Conservation (phyloP, 306 rosid species). For the Purshia tridentata region DNA sequence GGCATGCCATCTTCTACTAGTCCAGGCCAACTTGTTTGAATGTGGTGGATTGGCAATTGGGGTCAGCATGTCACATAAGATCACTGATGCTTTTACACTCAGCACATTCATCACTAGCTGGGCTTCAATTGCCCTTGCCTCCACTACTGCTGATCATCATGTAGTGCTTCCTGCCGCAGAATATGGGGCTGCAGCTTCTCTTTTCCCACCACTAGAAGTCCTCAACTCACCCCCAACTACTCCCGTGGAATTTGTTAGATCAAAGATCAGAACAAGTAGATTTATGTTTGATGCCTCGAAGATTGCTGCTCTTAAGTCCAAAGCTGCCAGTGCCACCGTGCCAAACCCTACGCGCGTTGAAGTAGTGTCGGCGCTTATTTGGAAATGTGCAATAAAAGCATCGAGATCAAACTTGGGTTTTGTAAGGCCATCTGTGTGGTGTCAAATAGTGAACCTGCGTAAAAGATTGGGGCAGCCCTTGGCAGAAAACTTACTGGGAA, state of each 20-base stretch:
- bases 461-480: neutral
- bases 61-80: slow-evolving; percentile 32
- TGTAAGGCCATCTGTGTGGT: no score
- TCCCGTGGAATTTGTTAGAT: neutral
- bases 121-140: slow-evolving; percentile 3
- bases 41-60: slow-evolving; percentile 48
- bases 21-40: slow-evolving; percentile 32
- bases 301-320: slow-evolving; percentile 1
- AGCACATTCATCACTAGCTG: slow-evolving; percentile 30
- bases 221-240: no score
- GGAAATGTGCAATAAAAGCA: slow-evolving; percentile 4
- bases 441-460: neutral
- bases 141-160: neutral
- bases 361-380: slow-evolving; percentile 11
- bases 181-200: neutral
- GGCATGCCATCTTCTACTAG: slow-evolving; percentile 15
- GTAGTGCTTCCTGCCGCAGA: neutral
- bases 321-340: neutral
- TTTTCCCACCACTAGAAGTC: neutral
- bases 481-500: neutral
- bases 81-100: slow-evolving; percentile 32
- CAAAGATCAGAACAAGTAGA: neutral
- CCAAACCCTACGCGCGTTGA: neutral
- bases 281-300: neutral
- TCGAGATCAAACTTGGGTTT: neutral